Conservation (phyloP, 2,329 filamentous ascomycete genomes). For the Ustulina deusta region DNA sequence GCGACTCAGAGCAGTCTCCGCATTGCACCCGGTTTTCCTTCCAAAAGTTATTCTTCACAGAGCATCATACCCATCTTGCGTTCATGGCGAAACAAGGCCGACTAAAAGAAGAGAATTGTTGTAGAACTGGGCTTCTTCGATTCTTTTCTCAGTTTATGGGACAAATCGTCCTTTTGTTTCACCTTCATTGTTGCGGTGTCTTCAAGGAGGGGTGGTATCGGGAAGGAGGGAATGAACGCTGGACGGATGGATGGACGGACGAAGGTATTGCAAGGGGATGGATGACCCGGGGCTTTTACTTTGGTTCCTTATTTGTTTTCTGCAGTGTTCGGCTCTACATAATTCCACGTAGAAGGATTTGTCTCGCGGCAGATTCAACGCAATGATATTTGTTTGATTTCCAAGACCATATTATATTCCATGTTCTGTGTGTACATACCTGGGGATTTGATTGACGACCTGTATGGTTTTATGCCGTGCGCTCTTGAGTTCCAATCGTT, state of each 20-base stretch:
- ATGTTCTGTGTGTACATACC: too few species aligned
- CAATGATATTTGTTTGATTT: conserved; percentile 17
- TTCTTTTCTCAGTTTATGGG: conserved; percentile 27
- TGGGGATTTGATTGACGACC: background rate
- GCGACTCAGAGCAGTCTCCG: conserved; percentile 1
- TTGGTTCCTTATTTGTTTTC: conserved; percentile 21
- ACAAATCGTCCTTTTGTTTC: conserved; percentile 10
- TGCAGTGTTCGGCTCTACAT: conserved; percentile 26
- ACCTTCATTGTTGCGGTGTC: conserved; percentile 12
- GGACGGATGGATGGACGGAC: conserved; percentile 16
- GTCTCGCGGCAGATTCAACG: conserved; percentile 38
- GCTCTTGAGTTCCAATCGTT: background rate
- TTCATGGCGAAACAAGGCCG: conserved; percentile 25
- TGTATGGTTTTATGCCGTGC: background rate
- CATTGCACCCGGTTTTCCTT: conserved; percentile 18
- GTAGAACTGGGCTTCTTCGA: conserved; percentile 25
- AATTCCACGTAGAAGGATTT: conserved; percentile 35
- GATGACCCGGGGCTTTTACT: conserved; percentile 6
- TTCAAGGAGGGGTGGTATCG: conserved; percentile 34
- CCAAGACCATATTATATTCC: background rate
- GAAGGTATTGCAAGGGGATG: conserved; percentile 31
- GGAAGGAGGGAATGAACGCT: conserved; percentile 31
- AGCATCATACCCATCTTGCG: conserved; percentile 38
- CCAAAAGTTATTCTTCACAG: conserved; percentile 32
- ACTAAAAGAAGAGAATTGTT: conserved; percentile 20